Conservation (phyloP, 2,329 filamentous ascomycete genomes). For the Sporothrix curviconia region DNA sequence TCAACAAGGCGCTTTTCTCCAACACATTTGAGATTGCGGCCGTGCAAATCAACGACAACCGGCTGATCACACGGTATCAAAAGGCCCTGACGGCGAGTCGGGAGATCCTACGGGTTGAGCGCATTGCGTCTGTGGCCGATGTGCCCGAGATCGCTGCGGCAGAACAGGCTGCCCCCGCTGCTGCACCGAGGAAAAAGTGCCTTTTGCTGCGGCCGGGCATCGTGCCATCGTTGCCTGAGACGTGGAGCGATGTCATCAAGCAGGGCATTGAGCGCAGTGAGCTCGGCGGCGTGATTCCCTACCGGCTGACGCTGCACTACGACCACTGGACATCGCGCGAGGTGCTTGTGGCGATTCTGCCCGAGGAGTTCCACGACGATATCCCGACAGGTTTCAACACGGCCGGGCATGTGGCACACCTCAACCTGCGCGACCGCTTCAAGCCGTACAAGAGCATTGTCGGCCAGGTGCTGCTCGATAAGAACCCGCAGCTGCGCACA, state of each 20-base stretch:
- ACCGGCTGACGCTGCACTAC: slow-evolving; percentile 71
- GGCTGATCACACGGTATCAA: slow-evolving; percentile 66
- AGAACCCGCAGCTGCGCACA: slow-evolving; percentile 73
- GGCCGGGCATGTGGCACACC: slow-evolving; percentile 85
- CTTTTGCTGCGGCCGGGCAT: slow-evolving; percentile 53
- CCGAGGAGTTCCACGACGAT: slow-evolving; percentile 71
- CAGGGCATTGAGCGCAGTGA: slow-evolving; percentile 63
- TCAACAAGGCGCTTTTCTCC: slow-evolving; percentile 79
- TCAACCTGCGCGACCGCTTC: slow-evolving; percentile 81
- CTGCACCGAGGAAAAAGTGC: slow-evolving; percentile 41
- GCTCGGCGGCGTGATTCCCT: slow-evolving; percentile 66
- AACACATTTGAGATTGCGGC: slow-evolving; percentile 71
- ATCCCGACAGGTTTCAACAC: slow-evolving; percentile 81
- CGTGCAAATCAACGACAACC: slow-evolving; percentile 67
- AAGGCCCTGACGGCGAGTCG: slow-evolving; percentile 57
- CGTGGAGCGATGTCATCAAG: slow-evolving; percentile 66
- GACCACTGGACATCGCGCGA: slow-evolving; percentile 86
- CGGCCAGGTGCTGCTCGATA: slow-evolving; percentile 79
- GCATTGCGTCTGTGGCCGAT: slow-evolving; percentile 55
- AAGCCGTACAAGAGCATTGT: slow-evolving; percentile 81
- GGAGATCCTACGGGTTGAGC: slow-evolving; percentile 59
- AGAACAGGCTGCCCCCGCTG: slow-evolving; percentile 19
- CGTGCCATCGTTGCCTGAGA: slow-evolving; percentile 54
- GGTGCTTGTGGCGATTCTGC: slow-evolving; percentile 74
- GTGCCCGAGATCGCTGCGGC: slow-evolving; percentile 52